These are phyloP conservation scores for Eremothecium cymbalariae DNA, from an alignment of 1,139 yeast genomes.

Conservation along the genomic window DNA sequence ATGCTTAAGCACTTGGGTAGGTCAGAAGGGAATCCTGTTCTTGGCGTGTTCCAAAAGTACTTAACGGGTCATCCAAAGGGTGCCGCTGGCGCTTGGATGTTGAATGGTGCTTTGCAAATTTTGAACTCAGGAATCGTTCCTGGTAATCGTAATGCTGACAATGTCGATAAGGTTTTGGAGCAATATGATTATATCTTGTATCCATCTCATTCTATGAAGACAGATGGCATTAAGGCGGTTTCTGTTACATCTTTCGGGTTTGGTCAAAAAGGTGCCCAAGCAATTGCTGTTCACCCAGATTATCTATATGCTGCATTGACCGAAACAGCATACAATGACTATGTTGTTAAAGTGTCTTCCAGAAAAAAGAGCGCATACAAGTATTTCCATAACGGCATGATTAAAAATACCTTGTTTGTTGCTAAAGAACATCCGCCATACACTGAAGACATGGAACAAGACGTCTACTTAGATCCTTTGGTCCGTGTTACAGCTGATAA, in stretches of 20 bases:
- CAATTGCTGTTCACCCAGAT: constrained; percentile 85
- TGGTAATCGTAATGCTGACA: constrained; percentile 98
- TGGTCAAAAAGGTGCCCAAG: constrained; percentile 99
- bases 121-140: constrained; percentile 91
- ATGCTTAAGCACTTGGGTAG: constrained; percentile 97
- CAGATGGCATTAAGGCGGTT: constrained; percentile 96
- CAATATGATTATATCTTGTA: constrained; percentile 80
- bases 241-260: constrained; percentile 96
- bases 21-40: constrained; percentile 93
- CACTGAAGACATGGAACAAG: constrained; percentile 73
- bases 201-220: constrained; percentile 89
- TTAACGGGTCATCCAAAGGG: constrained; percentile 99
- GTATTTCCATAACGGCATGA: constrained; percentile 92
- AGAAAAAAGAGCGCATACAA: constrained; percentile 91
- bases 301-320: constrained; percentile 81
- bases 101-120: constrained; percentile 95
- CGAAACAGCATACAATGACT: constrained; percentile 57
- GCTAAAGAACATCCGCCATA: constrained; percentile 94
- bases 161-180: constrained; percentile 76
- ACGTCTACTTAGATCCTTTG: constrained; percentile 92
- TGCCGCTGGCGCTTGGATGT: constrained; percentile 99
- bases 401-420: constrained; percentile 83
- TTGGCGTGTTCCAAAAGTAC: constrained; percentile 97
- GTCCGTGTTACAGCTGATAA: constrained; percentile 60
- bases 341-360: constrained; percentile 59